A percentile compares a stretch with the other conserved stretches of the same genome.
Conservation (phyloP, 2,329 filamentous ascomycete species). For the Immersiporthe knoxdaviesiana region DNA sequence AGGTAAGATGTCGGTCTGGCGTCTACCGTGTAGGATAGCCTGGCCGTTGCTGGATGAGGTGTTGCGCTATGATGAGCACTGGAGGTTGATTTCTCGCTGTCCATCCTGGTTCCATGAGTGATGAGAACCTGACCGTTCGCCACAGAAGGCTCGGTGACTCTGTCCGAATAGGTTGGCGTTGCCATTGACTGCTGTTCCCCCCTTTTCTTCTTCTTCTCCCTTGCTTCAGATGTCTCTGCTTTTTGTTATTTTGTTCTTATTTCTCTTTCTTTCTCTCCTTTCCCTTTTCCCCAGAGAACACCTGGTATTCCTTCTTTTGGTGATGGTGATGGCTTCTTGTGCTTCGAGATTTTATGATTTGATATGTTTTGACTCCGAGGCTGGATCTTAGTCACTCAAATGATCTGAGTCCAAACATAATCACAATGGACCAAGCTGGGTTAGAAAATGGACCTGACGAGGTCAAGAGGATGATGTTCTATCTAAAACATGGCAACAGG, state of each 20-base stretch:
- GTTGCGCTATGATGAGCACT: background rate
- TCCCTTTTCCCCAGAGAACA: background rate
- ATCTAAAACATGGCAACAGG: background rate
- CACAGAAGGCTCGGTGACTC: background rate
- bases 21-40: background rate
- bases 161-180: constrained; percentile 8
- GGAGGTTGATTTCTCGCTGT: constrained; percentile 5
- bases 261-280: background rate
- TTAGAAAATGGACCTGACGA: background rate
- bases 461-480: background rate
- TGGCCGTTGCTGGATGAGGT: background rate
- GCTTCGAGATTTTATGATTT: background rate
- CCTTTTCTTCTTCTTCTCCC: background rate
- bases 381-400: background rate
- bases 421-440: no score
- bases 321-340: background rate
- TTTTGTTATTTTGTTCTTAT: no score
- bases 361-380: no score
- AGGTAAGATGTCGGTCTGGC: constrained; percentile 18
- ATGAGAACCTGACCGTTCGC: constrained; percentile 1
- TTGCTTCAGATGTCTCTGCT: no score
- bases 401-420: background rate
- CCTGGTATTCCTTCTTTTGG: background rate
- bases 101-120: constrained; percentile 7
- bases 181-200: background rate